These are phyloP conservation scores for Fusarium chaquense DNA, from an alignment of 2,329 filamentous ascomycete species.

Conservation along the genomic window DNA sequence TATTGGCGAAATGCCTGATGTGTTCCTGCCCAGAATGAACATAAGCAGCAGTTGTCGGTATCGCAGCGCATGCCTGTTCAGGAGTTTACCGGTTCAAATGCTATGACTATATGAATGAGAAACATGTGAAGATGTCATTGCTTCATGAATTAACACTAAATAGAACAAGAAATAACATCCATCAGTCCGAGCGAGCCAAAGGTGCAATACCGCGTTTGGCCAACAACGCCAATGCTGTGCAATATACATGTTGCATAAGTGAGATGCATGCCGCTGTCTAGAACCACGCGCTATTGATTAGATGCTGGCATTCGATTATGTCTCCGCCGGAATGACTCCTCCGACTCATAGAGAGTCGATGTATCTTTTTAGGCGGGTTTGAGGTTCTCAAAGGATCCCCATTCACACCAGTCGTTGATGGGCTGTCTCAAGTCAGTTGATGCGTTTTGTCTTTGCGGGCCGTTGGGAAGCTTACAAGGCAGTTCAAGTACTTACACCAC, in stretches of 20 bases:
- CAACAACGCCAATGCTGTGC: conserved; percentile 54
- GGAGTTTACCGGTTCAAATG: conserved; percentile 1
- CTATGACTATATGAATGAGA: neutral
- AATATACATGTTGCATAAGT: conserved; percentile 37
- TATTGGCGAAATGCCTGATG: conserved; percentile 27
- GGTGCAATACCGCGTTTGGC: conserved; percentile 22
- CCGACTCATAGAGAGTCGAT: neutral
- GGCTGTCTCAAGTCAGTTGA: conserved; percentile 58
- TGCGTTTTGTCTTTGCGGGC: neutral
- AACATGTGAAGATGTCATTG: conserved; percentile 23
- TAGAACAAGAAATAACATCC: conserved; percentile 8
- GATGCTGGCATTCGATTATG: neutral
- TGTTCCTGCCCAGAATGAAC: neutral
- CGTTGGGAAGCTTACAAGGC: conserved; percentile 75
- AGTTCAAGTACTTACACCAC: conserved; percentile 97
- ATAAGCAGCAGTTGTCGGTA: neutral
- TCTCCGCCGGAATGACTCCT: neutral
- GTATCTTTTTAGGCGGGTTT: neutral
- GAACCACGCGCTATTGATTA: conserved; percentile 7
- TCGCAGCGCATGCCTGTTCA: neutral
- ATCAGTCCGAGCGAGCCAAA: conserved; percentile 7
- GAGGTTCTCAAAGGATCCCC: conserved; percentile 53
- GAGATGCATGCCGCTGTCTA: conserved; percentile 27
- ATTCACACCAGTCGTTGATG: conserved; percentile 76
- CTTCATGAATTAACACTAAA: conserved; percentile 35